These are phyloP conservation scores for Micractinium sp. DNA, from an alignment of 139 green algal species.

Conservation along the genomic window DNA sequence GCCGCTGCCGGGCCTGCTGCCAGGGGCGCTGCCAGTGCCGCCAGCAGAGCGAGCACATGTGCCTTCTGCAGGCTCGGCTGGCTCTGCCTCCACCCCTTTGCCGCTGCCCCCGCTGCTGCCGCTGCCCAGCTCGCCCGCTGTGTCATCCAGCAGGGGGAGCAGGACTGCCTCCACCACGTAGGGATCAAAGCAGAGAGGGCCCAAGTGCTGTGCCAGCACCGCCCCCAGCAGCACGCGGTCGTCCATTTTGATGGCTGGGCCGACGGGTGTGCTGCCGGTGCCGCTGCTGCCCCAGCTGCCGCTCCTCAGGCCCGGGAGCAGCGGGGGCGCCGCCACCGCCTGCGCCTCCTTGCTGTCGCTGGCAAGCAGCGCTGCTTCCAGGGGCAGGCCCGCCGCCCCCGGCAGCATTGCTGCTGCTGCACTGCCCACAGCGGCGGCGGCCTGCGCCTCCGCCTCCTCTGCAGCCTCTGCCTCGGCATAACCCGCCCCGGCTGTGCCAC, in stretches of 20 bases:
- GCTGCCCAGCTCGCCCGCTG: slow-evolving; percentile 14
- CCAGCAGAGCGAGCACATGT: background rate
- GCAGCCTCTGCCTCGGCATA: background rate
- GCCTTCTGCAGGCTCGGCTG: background rate
- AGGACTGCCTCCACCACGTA: slow-evolving; percentile 32
- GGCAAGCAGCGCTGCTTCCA: background rate
- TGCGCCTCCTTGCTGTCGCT: slow-evolving; percentile 5
- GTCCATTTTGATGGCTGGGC: background rate
- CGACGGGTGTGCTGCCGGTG: background rate
- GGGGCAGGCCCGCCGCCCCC: background rate
- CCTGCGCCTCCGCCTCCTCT: background rate
- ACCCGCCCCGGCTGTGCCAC: background rate
- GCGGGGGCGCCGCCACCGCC: too few species aligned
- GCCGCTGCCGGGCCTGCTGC: background rate
- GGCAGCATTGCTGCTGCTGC: background rate
- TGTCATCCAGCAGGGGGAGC: slow-evolving; percentile 26
- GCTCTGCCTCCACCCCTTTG: background rate
- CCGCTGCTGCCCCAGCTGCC: too few species aligned
- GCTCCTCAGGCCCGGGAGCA: too few species aligned
- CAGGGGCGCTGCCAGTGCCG: background rate
- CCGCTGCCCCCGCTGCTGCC: background rate
- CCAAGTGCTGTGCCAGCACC: slow-evolving; percentile 24
- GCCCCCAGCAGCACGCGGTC: slow-evolving; percentile 40
- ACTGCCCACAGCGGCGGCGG: background rate
- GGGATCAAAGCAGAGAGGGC: slow-evolving; percentile 15